Percentiles rank a stretch among this genome's conserved stretches.
Evolutionary conservation across 2,329 filamentous ascomycete genomes (phyloP).

Genomic region (Drechslerella dactyloides): DNA sequence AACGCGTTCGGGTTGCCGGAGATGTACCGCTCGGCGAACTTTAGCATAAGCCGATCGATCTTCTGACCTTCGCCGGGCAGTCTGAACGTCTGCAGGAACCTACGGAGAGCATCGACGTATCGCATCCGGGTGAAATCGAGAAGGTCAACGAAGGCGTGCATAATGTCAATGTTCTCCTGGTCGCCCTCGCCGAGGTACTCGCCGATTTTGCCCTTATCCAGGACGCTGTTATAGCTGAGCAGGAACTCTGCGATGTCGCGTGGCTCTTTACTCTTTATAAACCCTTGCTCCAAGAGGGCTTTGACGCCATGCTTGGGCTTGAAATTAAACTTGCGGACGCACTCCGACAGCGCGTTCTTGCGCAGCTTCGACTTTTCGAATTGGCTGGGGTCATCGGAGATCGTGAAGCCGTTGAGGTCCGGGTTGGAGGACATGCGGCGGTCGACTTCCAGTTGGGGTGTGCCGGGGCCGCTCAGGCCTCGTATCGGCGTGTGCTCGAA

Average conservation of each 20-base stretch:
- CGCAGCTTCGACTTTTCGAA: constrained; percentile 93
- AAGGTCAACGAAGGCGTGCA: constrained; percentile 95
- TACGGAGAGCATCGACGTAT: constrained; percentile 88
- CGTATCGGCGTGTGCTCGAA: constrained; percentile 69
- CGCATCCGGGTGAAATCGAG: constrained; percentile 93
- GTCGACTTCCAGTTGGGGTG: constrained; percentile 61
- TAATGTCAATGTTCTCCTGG: constrained; percentile 89
- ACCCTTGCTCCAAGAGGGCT: constrained; percentile 78
- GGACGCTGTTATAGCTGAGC: constrained; percentile 72
- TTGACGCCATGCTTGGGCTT: constrained; percentile 96
- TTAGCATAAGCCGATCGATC: constrained; percentile 99
- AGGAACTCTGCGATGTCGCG: constrained; percentile 86
- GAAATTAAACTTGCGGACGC: constrained; percentile 92
- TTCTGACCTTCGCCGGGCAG: constrained; percentile 96
- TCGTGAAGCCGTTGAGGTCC: constrained; percentile 51
- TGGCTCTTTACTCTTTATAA: constrained; percentile 79
- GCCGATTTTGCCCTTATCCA: constrained; percentile 91
- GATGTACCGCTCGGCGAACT: constrained; percentile 95
- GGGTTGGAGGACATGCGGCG: constrained; percentile 49
- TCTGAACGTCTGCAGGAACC: constrained; percentile 93
- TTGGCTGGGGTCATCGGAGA: constrained; percentile 89
- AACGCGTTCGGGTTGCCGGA: constrained; percentile 95
- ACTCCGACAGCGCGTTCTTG: constrained; percentile 90
- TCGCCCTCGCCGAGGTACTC: constrained; percentile 96
- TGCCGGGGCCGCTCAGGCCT: constrained; percentile 68